Percentiles rank a stretch among this genome's conserved stretches.
Conservation (phyloP, 1,139 yeast genomes). For the Protomyces gravidus region DNA sequence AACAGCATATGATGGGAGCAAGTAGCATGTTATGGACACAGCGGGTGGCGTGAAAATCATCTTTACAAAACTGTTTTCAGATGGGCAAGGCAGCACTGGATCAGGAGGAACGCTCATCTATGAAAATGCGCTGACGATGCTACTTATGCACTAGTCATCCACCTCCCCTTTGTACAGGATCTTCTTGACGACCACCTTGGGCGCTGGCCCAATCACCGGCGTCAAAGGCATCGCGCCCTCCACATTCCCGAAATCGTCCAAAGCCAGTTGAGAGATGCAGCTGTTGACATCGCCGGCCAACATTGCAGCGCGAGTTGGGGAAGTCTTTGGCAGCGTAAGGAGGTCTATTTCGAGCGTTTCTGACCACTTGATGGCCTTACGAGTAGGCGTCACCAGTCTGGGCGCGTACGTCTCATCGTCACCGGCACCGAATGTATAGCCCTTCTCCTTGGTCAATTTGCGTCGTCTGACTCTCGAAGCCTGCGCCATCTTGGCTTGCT, state of each 20-base stretch:
- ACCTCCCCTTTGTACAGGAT: slow-evolving; percentile 29
- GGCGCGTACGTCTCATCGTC: slow-evolving; percentile 29
- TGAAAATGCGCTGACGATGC: no score
- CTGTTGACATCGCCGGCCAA: slow-evolving; percentile 9
- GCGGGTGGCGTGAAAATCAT: no score
- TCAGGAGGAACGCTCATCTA: no score
- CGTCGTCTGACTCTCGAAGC: slow-evolving; percentile 23
- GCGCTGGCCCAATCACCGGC: slow-evolving; percentile 27
- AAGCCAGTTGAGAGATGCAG: slow-evolving; percentile 17
- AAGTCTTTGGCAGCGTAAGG: slow-evolving; percentile 15
- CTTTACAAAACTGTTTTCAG: no score
- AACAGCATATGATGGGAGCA: no score
- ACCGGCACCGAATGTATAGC: slow-evolving; percentile 29
- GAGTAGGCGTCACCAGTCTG: slow-evolving; percentile 15
- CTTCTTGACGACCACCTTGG: slow-evolving; percentile 27
- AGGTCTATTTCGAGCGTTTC: slow-evolving; percentile 25
- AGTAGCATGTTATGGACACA: no score
- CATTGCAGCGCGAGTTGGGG: slow-evolving; percentile 5
- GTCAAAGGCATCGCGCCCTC: slow-evolving; percentile 28
- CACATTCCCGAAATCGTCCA: slow-evolving; percentile 28
- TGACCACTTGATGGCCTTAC: slow-evolving; percentile 28
- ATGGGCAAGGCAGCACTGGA: no score
- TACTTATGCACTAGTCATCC: slow-evolving; percentile 24
- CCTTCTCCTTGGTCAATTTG: slow-evolving; percentile 25
- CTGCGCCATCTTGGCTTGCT: slow-evolving; percentile 27